These are phyloP conservation scores for Trichoderma atroviride DNA, from an alignment of 2,329 filamentous ascomycete species.

Conservation along the genomic window DNA sequence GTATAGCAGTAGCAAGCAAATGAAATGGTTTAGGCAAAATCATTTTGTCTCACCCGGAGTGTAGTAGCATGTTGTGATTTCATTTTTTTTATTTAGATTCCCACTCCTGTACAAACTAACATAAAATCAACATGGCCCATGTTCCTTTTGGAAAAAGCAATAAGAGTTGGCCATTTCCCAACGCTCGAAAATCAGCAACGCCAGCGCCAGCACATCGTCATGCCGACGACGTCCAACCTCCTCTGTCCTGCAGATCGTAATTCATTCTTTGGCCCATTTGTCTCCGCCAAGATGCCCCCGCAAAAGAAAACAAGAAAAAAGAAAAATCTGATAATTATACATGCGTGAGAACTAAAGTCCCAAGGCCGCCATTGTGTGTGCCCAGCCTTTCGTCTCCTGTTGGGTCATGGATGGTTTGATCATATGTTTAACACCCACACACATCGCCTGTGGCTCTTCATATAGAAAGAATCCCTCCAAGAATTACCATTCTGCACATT, in stretches of 20 bases:
- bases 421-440: not conserved
- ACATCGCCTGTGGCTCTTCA: not conserved
- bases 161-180: slow-evolving; percentile 1
- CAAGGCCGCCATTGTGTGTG: not conserved
- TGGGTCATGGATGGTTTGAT: not conserved
- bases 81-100: slow-evolving; percentile 10
- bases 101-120: not conserved
- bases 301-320: not conserved
- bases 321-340: slow-evolving; percentile 16
- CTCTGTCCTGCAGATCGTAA: slow-evolving; percentile 10
- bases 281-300: not conserved
- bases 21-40: not conserved
- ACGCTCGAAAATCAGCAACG: slow-evolving; percentile 10
- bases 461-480: not conserved
- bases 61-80: not conserved
- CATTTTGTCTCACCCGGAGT: not conserved
- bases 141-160: not conserved
- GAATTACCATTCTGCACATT: slow-evolving; percentile 6
- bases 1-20: not conserved
- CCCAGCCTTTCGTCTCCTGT: not conserved
- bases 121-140: not conserved
- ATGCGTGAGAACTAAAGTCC: not conserved
- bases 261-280: slow-evolving; percentile 7
- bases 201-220: slow-evolving; percentile 20
- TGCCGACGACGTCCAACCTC: not conserved